Evolutionary conservation across 1,284 basidiomycete species (phyloP).

Genomic region (Sporisorium scitamineum): DNA sequence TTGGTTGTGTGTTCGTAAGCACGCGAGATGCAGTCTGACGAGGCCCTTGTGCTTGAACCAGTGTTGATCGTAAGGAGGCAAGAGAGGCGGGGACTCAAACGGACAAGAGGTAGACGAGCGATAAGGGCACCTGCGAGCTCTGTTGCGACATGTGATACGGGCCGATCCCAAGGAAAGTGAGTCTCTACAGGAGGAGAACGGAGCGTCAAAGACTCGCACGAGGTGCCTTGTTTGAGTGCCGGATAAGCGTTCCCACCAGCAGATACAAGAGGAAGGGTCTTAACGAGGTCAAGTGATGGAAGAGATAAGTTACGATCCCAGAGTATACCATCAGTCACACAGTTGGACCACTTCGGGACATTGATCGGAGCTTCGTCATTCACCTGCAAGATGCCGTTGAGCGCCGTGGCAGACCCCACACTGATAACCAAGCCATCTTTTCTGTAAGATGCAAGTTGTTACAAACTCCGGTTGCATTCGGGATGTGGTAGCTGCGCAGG

Average conservation of each 20-base stretch:
- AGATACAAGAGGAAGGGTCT: background rate
- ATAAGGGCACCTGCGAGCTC: background rate
- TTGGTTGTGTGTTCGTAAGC: background rate
- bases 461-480: background rate
- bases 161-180: too few relatives aligned
- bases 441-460: background rate
- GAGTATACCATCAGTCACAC: background rate
- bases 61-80: background rate
- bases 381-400: constrained; percentile 6
- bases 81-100: too few relatives aligned
- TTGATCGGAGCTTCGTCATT: constrained; percentile 3
- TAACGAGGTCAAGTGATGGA: constrained; percentile 27
- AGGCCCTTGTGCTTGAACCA: background rate
- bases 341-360: background rate
- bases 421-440: background rate
- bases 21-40: constrained; percentile 6
- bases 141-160: constrained; percentile 6
- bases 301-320: too few relatives aligned
- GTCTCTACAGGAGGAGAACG: background rate
- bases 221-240: background rate
- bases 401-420: background rate
- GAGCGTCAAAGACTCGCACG: background rate
- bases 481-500: background rate
- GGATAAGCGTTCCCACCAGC: background rate
- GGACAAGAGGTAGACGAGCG: too few relatives aligned